A percentile compares a stretch with the other conserved stretches of the same genome.
These are phyloP conservation scores for Botryosphaeria dothidea DNA, from an alignment of 2,329 filamentous ascomycete genomes.

Conservation along the genomic window DNA sequence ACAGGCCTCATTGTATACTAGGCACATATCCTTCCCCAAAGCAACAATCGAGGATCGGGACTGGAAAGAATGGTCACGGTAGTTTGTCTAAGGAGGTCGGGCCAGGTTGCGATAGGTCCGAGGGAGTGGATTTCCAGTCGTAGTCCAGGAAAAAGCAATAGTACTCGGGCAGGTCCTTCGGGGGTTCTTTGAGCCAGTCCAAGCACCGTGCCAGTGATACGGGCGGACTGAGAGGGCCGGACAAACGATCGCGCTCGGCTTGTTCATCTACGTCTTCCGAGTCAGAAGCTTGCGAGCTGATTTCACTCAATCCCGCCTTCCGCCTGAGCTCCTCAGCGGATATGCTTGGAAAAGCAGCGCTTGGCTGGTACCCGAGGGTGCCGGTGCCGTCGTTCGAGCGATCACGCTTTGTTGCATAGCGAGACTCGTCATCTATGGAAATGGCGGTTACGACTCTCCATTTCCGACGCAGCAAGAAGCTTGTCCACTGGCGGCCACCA, in stretches of 20 bases:
- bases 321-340: neutral
- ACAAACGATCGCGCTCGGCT: no score
- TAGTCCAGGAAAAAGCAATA: conserved; percentile 6
- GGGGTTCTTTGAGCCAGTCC: conserved; percentile 3
- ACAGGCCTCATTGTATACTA: conserved; percentile 67
- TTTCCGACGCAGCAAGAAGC: neutral
- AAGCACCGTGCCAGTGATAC: neutral
- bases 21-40: conserved; percentile 61
- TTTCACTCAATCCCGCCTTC: neutral
- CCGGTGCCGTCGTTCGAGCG: neutral
- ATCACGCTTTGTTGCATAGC: neutral
- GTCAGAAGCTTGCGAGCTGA: neutral
- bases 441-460: neutral
- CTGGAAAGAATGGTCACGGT: conserved; percentile 70
- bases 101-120: conserved; percentile 71
- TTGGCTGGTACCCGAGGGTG: neutral
- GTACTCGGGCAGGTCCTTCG: neutral
- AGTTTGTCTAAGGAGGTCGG: conserved; percentile 68
- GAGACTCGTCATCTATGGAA: neutral
- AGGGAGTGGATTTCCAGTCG: conserved; percentile 73
- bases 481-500: conserved; percentile 2
- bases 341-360: neutral
- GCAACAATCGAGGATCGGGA: conserved; percentile 58
- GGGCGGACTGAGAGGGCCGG: neutral
- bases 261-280: neutral